Conservation (phyloP, 768 basidiomycete species). For the Lentinula edodes region DNA sequence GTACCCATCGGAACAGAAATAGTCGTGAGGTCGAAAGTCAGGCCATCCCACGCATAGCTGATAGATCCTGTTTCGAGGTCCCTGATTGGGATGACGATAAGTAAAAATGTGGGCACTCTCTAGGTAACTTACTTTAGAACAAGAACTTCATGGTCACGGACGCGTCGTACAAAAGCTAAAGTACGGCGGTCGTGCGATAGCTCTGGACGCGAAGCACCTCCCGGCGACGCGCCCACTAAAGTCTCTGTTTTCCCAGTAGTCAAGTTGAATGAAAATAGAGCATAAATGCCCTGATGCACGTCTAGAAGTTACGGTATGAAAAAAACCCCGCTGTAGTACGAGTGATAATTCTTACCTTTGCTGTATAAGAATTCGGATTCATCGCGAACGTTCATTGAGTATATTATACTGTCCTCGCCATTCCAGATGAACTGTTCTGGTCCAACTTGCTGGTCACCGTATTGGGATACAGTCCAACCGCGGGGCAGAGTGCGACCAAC, state of each 20-base stretch:
- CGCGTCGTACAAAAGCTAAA: constrained; percentile 69
- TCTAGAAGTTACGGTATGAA: constrained; percentile 31
- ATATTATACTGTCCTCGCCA: constrained; percentile 53
- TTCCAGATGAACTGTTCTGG: constrained; percentile 67
- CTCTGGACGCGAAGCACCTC: constrained; percentile 71
- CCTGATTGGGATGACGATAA: constrained; percentile 26
- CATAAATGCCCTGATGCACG: constrained; percentile 64
- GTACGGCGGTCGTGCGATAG: constrained; percentile 64
- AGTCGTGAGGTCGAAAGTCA: constrained; percentile 59
- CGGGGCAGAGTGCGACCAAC: constrained; percentile 51
- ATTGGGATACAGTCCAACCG: constrained; percentile 57
- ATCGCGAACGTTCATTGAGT: constrained; percentile 60
- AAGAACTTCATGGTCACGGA: constrained; percentile 66
- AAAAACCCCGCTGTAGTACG: background rate
- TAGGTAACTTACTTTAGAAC: constrained; percentile 53
- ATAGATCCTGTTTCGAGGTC: constrained; percentile 64
- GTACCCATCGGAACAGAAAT: constrained; percentile 77
- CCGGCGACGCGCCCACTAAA: constrained; percentile 53
- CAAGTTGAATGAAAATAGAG: constrained; percentile 63
- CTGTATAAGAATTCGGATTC: constrained; percentile 48
- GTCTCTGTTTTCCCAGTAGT: constrained; percentile 47
- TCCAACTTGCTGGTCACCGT: constrained; percentile 67
- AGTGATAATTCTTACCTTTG: constrained; percentile 43
- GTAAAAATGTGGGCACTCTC: background rate
- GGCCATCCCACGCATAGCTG: constrained; percentile 60